Base-by-base conservation (phyloP, 73 alveolate species). In the Durusdinium trenchii region DNA sequence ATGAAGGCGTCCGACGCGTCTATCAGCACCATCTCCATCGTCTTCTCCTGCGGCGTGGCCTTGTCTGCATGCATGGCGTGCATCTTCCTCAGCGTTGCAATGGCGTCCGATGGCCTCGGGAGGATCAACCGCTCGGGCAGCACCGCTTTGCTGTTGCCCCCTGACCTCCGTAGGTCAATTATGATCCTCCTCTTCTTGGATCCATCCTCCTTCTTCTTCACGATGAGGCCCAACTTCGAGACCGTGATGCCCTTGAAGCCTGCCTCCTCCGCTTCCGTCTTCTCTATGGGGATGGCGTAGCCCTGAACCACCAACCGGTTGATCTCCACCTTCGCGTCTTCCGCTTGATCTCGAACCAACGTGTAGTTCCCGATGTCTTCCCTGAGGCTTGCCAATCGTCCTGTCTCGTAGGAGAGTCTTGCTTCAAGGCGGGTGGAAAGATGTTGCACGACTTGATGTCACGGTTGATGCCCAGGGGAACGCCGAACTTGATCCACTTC, bases 1-100 rank as follows among this genome's bases (percentile, higher is more conserved):
- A 69, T 69, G 82, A 69, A 69, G 20, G 82, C 82, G 82, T 69
- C 82, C 46, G 46, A 32, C 30, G n/a, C 42, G 82, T 69, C 82
- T 0, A 69, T 69, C 30, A 69, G 46, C 82, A 12, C 82, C 36
- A 32, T 32, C 42, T 69, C 82, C 1, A 32, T 5, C 18, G 26
- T 0, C 2, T 12, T 69, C 36, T 36, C 42, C 42, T 10, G 50
- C n/a, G n/a, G n/a, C n/a, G 38, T 61, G 10, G 4, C 40, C 26
- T 30, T 7, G 0, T 9, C 32, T 0, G 38, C 2, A 30, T n/a
- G n/a, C 36, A 2, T 20, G 14, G 36, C 82, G 82, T 45, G 42
- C 45, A 32, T 32, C 28, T 32, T 12, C 32, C 46, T 20, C 3
- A 36, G 46, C 82, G n/a, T 69, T 0, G 46, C 4, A 40, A 69